Evolutionary conservation across 352 stramenopile species (phyloP), one percentile per base, ranked within the genome.

Genomic region (Phytophthora sansomeana): DNA sequence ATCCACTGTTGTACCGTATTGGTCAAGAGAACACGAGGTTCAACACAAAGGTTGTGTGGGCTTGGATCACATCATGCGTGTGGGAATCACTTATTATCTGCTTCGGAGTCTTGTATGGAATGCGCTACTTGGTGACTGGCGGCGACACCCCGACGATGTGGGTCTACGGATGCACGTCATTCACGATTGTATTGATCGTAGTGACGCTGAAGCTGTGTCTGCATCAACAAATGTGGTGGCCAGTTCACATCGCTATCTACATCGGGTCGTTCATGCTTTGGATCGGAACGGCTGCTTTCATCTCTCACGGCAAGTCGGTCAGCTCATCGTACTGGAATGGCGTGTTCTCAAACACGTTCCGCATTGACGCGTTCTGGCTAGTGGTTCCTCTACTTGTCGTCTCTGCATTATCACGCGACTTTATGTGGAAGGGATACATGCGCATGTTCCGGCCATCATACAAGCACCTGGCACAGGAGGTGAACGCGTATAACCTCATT

Each of bases 121-220:
- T 95, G 74, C 80, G 81, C 21, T 89, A 96, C 54, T 72, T 95
- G 47, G 79, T 85, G 4, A 80, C 87, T 3, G 81, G 84, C 24
- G 96, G 93, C 5, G 87, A 97, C 64, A 97, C 93, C 41, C 86
- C 89, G 7, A 97, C 91, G 47, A 91, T 99, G 78, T 97, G 96
- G 77, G 89, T 97, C 29, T 96, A 98, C 57, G 97, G 97, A 39
- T 97, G 89, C 39, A 93, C 89, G 4, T 90, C 96, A 39, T 99
- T 98, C 75, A 97, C 93, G 14, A 92, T 95, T 61, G 83, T 99
- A 30, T 80, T 99, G 43, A 83, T 98, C 39, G 82, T 98, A n/a
- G 89, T 99, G 46, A 98, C 95, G 32, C 77, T 98, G 56, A 99
- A 99, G 81, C 85, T 98, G 3, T 89, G 86, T 54, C 63, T 95